These are phyloP conservation scores for Colletotrichum phormii DNA, from an alignment of 2,329 filamentous ascomycete genomes.

Conservation along the genomic window DNA sequence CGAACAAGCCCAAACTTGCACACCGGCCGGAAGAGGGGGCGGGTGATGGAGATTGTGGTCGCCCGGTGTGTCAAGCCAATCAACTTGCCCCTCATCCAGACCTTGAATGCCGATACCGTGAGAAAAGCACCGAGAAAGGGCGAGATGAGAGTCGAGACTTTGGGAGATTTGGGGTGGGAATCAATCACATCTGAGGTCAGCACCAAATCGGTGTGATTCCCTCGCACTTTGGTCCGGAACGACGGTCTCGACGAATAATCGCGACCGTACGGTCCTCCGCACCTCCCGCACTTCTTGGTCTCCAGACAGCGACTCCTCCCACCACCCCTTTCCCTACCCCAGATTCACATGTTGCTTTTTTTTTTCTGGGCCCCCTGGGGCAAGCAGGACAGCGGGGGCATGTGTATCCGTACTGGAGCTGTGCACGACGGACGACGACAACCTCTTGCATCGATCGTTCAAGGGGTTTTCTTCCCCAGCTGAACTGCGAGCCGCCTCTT, in stretches of 20 bases:
- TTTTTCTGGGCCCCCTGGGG: background rate
- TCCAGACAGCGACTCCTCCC: background rate
- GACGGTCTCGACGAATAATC: constrained; percentile 8
- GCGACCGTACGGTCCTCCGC: constrained; percentile 23
- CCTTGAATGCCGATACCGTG: background rate
- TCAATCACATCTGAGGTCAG: background rate
- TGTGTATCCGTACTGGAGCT: background rate
- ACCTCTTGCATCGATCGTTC: background rate
- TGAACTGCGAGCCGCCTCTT: background rate
- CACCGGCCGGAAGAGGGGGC: constrained; percentile 9
- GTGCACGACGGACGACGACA: background rate
- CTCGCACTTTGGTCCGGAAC: background rate
- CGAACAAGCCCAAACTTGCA: background rate
- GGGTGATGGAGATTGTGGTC: background rate
- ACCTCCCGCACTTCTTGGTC: background rate
- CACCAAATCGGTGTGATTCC: constrained; percentile 36
- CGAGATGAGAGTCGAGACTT: background rate
- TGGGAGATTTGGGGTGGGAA: background rate
- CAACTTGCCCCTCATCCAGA: background rate
- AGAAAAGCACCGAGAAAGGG: background rate
- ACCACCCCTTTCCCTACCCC: constrained; percentile 10
- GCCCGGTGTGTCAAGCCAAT: constrained; percentile 29
- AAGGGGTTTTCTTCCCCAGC: background rate
- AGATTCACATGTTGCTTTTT: constrained; percentile 18
- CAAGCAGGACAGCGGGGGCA: background rate